Evolutionary conservation across 2,329 filamentous ascomycete genomes (phyloP).

Genomic region (Pseudogymnoascus sp.): DNA sequence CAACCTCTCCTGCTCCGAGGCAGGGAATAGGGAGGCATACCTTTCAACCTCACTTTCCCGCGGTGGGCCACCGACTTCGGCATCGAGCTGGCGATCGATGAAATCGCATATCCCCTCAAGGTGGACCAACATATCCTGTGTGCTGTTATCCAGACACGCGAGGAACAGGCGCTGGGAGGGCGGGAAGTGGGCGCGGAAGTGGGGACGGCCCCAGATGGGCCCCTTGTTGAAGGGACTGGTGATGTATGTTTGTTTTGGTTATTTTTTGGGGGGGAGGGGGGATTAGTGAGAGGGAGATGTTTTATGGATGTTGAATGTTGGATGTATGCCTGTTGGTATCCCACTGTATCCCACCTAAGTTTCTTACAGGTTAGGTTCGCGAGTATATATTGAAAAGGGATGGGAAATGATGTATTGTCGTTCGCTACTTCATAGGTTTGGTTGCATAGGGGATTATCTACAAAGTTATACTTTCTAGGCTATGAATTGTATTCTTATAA

Average conservation of each 20-base stretch:
- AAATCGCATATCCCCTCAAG: conserved; percentile 17
- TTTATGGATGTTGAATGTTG: background rate
- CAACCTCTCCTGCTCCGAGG: background rate
- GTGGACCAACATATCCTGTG: conserved; percentile 12
- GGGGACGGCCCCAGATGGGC: too few species aligned
- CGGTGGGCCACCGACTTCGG: background rate
- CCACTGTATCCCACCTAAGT: background rate
- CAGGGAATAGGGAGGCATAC: background rate
- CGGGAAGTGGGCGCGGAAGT: too few species aligned
- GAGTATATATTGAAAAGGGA: background rate
- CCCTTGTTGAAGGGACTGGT: background rate
- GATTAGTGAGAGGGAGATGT: background rate
- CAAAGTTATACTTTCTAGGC: background rate
- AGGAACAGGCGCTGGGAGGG: conserved; percentile 10
- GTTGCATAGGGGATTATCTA: background rate
- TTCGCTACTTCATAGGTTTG: background rate
- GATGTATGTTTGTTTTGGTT: background rate
- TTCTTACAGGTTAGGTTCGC: background rate
- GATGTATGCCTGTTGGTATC: background rate
- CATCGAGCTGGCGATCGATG: conserved; percentile 13
- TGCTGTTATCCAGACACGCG: conserved; percentile 11
- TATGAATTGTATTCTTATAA: background rate
- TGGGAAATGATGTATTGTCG: background rate
- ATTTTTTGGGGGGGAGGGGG: background rate
- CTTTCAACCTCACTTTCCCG: background rate